These are phyloP conservation scores for Phlyctochytrium planicorne DNA, from an alignment of 192 early-diverging fungal genomes.

Conservation along the genomic window DNA sequence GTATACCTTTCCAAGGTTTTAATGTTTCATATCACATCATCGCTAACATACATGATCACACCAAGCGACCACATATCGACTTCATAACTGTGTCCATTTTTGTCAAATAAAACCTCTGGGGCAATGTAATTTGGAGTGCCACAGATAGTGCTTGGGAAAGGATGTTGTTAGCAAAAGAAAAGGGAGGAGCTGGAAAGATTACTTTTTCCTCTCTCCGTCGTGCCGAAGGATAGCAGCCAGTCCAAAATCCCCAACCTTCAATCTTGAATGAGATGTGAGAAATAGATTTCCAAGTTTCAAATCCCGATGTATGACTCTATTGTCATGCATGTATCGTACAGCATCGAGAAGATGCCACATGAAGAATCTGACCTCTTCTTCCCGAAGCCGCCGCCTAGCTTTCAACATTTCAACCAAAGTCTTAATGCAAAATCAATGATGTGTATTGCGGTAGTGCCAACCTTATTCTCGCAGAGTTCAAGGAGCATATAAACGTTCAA, in stretches of 20 bases:
- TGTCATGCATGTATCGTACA: conserved; percentile 76
- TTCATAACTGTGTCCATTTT: conserved; percentile 85
- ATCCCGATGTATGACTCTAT: conserved; percentile 88
- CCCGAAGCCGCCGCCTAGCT: conserved; percentile 72
- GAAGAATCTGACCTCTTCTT: conserved; percentile 87
- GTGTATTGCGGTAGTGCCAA: conserved; percentile 20
- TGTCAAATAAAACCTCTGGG: conserved; percentile 85
- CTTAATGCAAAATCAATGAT: conserved; percentile 43
- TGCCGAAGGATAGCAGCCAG: conserved; percentile 78
- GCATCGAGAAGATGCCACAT: conserved; percentile 80
- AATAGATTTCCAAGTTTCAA: conserved; percentile 95
- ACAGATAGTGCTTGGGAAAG: conserved; percentile 72
- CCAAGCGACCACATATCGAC: conserved; percentile 96
- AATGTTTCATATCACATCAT: no score
- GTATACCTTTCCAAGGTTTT: conserved; percentile 66
- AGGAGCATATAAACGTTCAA: conserved; percentile 84
- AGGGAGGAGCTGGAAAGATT: no score
- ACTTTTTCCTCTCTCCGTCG: conserved; percentile 88
- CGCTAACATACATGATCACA: conserved; percentile 82
- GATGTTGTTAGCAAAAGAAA: neutral
- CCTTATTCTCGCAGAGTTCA: conserved; percentile 88
- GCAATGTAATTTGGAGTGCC: conserved; percentile 99
- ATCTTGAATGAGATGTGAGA: conserved; percentile 72
- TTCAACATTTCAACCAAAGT: conserved; percentile 84
- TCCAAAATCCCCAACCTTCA: conserved; percentile 96